Evolutionary conservation across 768 basidiomycete genomes (phyloP).

Genomic region (Psilocybe azurescens): DNA sequence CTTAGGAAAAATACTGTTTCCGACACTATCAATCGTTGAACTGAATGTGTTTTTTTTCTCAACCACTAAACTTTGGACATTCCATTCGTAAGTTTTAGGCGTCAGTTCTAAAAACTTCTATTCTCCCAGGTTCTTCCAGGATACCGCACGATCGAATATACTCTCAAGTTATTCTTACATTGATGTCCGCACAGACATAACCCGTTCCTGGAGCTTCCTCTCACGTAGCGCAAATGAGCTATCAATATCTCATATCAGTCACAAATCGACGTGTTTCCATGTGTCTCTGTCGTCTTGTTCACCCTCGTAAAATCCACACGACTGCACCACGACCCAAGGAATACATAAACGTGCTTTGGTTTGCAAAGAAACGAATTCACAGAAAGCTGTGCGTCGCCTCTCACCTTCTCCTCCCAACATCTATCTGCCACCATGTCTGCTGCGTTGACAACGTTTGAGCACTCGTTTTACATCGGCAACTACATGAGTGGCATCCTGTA

Average conservation of each 20-base stretch:
- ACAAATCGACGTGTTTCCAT: slow-evolving; percentile 16
- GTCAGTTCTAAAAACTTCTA: not conserved
- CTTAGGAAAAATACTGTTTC: not conserved
- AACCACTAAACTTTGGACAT: not conserved
- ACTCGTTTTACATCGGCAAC: slow-evolving; percentile 35
- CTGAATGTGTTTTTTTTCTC: not conserved
- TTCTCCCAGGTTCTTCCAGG: slow-evolving; percentile 6
- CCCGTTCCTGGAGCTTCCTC: slow-evolving; percentile 14
- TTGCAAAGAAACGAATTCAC: slow-evolving; percentile 15
- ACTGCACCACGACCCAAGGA: slow-evolving; percentile 3
- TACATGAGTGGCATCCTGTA: slow-evolving; percentile 38
- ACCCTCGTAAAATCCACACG: slow-evolving; percentile 17
- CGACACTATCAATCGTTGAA: not conserved
- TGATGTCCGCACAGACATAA: slow-evolving; percentile 8
- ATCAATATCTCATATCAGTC: slow-evolving; percentile 20
- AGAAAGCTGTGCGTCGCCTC: slow-evolving; percentile 10
- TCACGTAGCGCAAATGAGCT: slow-evolving; percentile 18
- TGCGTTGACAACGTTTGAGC: slow-evolving; percentile 29
- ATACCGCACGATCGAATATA: slow-evolving; percentile 10
- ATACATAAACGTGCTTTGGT: slow-evolving; percentile 21
- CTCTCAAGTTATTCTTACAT: slow-evolving; percentile 1
- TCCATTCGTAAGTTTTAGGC: not conserved
- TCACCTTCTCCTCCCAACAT: slow-evolving; percentile 1
- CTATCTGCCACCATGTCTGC: slow-evolving; percentile 20
- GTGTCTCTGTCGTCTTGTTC: slow-evolving; percentile 14